phyloP scores from a whole-genome alignment of 2,329 filamentous ascomycete genomes.

The Aureobasidium uvarum region DNA sequence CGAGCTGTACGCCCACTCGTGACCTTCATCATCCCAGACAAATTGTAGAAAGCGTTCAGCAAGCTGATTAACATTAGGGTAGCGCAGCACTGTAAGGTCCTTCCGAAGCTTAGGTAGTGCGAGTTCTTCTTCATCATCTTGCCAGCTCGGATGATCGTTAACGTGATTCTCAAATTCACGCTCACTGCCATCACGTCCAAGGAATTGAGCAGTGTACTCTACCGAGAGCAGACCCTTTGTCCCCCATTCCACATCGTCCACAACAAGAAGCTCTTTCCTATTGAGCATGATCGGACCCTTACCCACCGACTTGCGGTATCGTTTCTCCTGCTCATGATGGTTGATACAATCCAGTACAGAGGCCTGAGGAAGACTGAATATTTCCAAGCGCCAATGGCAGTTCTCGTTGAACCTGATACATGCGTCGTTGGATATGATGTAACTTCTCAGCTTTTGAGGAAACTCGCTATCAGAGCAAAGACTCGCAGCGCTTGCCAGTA shows the following conservation, averaged over 20 bases:
- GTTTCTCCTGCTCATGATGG: conserved; percentile 4
- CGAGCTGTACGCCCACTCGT: neutral
- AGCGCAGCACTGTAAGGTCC: neutral
- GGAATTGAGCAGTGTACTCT: neutral
- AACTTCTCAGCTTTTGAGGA: neutral
- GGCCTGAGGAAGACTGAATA: neutral
- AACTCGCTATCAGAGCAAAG: neutral
- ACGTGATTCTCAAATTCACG: conserved; percentile 1
- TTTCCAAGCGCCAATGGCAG: neutral
- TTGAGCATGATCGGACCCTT: neutral
- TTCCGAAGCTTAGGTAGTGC: neutral
- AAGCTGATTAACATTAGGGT: neutral
- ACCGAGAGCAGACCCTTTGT: neutral
- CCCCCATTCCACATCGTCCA: neutral
- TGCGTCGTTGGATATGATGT: neutral
- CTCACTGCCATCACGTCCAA: neutral
- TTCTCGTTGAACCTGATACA: conserved; percentile 4
- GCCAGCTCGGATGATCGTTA: neutral
- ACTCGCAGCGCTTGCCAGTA: neutral
- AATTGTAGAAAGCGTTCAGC: neutral
- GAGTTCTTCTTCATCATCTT: conserved; percentile 2
- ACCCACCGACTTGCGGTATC: neutral
- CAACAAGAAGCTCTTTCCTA: neutral
- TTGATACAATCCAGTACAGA: conserved; percentile 3
- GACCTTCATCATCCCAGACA: conserved; percentile 1